Percentiles rank a stretch among this genome's conserved stretches.
These are phyloP conservation scores for Populus deltoides DNA, from an alignment of 345 rosid species.

Conservation along the genomic window DNA sequence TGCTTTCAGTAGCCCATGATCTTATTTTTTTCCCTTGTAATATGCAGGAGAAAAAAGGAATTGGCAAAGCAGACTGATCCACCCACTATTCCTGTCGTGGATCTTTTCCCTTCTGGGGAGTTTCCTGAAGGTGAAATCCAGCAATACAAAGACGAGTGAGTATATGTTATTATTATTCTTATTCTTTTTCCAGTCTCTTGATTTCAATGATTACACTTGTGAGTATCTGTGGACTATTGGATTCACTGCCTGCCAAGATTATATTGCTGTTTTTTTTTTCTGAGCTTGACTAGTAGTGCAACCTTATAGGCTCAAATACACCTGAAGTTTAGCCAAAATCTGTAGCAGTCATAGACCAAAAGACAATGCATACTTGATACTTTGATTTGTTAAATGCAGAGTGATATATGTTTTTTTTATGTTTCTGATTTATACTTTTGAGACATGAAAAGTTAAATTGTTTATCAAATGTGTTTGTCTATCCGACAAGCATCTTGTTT, in stretches of 20 bases:
- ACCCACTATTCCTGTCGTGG: conserved; percentile 67
- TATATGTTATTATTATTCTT: conserved; percentile 1
- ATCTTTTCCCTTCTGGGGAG: conserved; percentile 88
- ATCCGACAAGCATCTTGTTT: no score
- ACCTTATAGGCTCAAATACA: background rate
- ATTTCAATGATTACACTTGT: background rate
- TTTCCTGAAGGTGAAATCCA: conserved; percentile 99
- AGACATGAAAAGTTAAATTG: background rate
- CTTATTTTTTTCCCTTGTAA: background rate
- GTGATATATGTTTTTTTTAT: background rate
- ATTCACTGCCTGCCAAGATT: background rate
- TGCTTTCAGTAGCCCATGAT: background rate
- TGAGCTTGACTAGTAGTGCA: background rate
- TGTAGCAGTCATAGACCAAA: no score
- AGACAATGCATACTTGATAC: background rate
- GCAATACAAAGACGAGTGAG: conserved; percentile 91
- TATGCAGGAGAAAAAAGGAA: conserved; percentile 81
- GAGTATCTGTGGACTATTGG: background rate
- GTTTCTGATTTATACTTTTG: background rate
- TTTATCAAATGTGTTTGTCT: background rate
- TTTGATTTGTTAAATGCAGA: background rate
- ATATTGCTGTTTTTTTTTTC: background rate
- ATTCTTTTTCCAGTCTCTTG: background rate
- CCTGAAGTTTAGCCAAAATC: background rate
- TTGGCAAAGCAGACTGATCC: conserved; percentile 73